These are phyloP conservation scores for Komagataella phaffii DNA, from an alignment of 805 yeast genomes.

Conservation along the genomic window DNA sequence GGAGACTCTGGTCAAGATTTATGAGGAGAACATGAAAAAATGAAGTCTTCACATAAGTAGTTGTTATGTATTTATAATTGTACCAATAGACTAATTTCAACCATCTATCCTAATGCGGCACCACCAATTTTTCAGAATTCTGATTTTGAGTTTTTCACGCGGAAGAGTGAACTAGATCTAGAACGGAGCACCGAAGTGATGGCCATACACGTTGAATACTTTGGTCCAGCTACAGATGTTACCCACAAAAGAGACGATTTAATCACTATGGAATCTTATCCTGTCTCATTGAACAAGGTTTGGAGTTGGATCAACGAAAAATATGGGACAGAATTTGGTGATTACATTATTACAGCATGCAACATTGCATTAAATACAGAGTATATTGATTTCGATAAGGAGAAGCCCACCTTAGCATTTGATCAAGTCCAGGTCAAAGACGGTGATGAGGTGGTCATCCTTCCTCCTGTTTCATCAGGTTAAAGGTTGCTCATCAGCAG, in stretches of 20 bases:
- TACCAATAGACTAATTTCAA: not conserved
- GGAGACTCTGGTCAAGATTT: slow-evolving; percentile 20
- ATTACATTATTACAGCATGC: slow-evolving; percentile 11
- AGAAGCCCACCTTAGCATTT: slow-evolving; percentile 1
- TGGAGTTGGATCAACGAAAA: not conserved
- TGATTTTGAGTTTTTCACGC: not conserved
- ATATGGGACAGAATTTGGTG: slow-evolving; percentile 5
- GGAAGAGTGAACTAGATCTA: not conserved
- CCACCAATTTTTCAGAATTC: not conserved
- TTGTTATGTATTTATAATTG: not conserved
- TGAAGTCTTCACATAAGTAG: not conserved
- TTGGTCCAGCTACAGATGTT: slow-evolving; percentile 18
- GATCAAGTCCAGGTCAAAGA: slow-evolving; percentile 3
- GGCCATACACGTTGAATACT: slow-evolving; percentile 12
- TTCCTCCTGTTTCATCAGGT: slow-evolving; percentile 20
- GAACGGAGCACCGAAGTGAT: not conserved
- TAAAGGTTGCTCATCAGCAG: slow-evolving; percentile 1
- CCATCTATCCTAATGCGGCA: not conserved
- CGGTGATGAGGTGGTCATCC: slow-evolving; percentile 12
- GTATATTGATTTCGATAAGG: slow-evolving; percentile 10
- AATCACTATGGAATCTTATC: not conserved
- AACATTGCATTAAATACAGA: slow-evolving; percentile 16
- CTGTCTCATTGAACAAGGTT: not conserved
- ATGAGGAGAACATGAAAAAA: not conserved
- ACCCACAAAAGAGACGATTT: slow-evolving; percentile 7